Conservation (phyloP, 2,329 filamentous ascomycete genomes). For the Diaporthe destruens region DNA sequence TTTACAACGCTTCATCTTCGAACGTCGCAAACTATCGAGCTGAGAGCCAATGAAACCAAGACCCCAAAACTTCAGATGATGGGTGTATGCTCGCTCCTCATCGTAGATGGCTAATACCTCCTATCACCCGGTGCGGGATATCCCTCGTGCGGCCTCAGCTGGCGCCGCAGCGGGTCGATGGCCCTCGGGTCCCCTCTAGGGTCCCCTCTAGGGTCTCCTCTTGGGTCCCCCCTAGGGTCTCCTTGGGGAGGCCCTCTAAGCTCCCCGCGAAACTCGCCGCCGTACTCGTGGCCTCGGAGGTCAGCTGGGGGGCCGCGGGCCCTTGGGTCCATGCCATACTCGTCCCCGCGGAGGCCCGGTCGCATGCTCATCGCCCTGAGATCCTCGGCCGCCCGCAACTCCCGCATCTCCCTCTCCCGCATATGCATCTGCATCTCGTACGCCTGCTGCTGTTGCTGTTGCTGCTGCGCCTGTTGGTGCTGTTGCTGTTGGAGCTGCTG, state of each 20-base stretch:
- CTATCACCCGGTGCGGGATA: conserved; percentile 38
- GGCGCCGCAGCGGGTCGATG: conserved; percentile 33
- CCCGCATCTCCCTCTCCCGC: conserved; percentile 34
- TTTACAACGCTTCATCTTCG: neutral
- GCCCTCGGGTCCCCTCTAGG: conserved; percentile 24
- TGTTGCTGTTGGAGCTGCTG: conserved; percentile 18
- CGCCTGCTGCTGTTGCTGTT: conserved; percentile 23
- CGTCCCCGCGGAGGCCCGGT: conserved; percentile 28
- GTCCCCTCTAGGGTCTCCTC: conserved; percentile 18
- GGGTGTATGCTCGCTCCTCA: neutral
- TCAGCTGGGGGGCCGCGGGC: conserved; percentile 27
- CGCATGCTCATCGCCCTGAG: conserved; percentile 39
- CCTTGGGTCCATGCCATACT: conserved; percentile 34
- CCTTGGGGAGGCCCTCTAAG: conserved; percentile 32
- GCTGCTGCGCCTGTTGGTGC: conserved; percentile 4
- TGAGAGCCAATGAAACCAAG: neutral
- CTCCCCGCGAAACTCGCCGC: conserved; percentile 37
- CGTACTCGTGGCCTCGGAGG: conserved; percentile 24
- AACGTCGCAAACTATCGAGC: neutral
- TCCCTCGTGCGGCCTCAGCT: conserved; percentile 39
- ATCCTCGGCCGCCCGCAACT: conserved; percentile 33
- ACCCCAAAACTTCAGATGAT: neutral
- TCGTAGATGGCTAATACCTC: conserved; percentile 30
- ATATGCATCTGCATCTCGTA: conserved; percentile 38
- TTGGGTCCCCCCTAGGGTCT: conserved; percentile 19